Conservation (phyloP, 2,329 filamentous ascomycete species). For the Xylaria polymorpha region DNA sequence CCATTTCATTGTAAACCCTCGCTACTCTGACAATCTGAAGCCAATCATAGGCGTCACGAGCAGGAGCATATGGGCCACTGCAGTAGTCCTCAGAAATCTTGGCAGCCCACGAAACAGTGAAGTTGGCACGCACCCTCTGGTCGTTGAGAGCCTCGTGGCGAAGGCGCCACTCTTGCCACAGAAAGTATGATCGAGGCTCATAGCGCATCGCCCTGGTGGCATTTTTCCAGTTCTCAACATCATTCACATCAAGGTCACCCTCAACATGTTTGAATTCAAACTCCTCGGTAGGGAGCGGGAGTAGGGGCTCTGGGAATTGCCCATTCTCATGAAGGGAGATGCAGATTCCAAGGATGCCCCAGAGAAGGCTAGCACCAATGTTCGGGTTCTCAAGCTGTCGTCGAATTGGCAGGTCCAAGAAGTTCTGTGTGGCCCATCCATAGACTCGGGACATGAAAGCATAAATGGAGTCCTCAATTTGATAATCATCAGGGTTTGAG, state of each 20-base stretch:
- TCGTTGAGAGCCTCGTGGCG: not conserved
- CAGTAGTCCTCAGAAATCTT: not conserved
- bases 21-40: not conserved
- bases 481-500: not conserved
- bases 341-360: slow-evolving; percentile 8
- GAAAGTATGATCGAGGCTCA: not conserved
- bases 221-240: not conserved
- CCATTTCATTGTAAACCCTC: not conserved
- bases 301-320: not conserved
- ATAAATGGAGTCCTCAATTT: not conserved
- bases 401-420: not conserved
- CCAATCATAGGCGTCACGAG: not conserved
- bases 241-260: no score
- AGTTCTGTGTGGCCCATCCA: not conserved
- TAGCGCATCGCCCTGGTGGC: not conserved
- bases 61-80: not conserved
- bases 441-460: slow-evolving; percentile 5
- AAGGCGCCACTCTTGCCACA: slow-evolving; percentile 13
- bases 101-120: not conserved
- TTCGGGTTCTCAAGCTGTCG: not conserved
- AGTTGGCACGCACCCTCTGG: not conserved
- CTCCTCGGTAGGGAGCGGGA: not conserved
- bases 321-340: not conserved
- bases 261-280: not conserved
- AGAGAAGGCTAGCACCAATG: not conserved